Conservation (phyloP, 2,329 filamentous ascomycete species). For the Phialophora verrucosa region DNA sequence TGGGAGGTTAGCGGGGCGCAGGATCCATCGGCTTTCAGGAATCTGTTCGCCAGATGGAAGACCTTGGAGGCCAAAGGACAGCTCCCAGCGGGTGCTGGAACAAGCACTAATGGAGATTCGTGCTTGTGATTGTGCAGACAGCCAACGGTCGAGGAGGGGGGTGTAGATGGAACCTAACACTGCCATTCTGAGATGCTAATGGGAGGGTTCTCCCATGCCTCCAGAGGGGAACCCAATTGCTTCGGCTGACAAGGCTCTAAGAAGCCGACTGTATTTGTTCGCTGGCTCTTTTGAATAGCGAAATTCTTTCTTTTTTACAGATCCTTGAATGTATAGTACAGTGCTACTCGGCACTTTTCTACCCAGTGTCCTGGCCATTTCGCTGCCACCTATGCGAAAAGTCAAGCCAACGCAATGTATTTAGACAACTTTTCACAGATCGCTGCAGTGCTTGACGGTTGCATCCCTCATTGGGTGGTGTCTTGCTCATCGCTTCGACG, state of each 20-base stretch:
- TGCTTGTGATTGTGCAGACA: slow-evolving; percentile 23
- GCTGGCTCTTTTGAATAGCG: background rate
- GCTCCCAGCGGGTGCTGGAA: slow-evolving; percentile 11
- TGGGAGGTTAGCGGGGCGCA: slow-evolving; percentile 74
- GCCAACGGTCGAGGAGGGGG: background rate
- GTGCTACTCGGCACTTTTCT: background rate
- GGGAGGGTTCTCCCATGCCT: background rate
- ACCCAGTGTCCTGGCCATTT: background rate
- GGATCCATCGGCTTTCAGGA: slow-evolving; percentile 69
- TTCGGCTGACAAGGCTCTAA: background rate
- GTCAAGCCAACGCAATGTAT: background rate
- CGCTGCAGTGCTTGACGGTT: background rate
- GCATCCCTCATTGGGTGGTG: background rate
- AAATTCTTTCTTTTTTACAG: background rate
- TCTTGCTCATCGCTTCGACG: background rate
- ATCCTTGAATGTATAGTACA: background rate
- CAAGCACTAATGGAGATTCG: slow-evolving; percentile 19
- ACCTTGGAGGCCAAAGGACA: slow-evolving; percentile 43
- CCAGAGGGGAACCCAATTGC: background rate
- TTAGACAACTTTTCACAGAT: background rate
- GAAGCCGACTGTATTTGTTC: background rate
- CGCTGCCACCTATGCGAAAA: background rate
- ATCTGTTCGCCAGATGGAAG: slow-evolving; percentile 68
- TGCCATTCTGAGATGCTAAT: background rate
- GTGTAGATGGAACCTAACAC: background rate